phyloP scores from a whole-genome alignment of 2,329 filamentous ascomycete species.

The Lachnellula occidentalis region DNA sequence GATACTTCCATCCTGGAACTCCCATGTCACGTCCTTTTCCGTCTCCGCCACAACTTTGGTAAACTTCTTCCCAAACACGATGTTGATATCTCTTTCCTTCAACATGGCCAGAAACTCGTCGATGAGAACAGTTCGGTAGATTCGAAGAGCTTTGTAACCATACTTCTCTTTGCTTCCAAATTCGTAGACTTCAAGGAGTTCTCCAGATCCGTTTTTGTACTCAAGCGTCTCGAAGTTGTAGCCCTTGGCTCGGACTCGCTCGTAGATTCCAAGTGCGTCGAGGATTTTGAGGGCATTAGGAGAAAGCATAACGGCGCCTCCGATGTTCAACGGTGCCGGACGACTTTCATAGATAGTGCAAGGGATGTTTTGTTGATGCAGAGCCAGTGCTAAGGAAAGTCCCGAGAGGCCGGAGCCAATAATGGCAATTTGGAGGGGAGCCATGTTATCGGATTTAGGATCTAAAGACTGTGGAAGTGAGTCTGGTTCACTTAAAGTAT shows the following conservation, averaged over 20 bases:
- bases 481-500: neutral
- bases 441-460: conserved; percentile 4
- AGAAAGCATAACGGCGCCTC: conserved; percentile 53
- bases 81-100: conserved; percentile 34
- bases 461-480: neutral
- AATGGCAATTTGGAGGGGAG: conserved; percentile 33
- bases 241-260: conserved; percentile 37
- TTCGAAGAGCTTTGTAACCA: conserved; percentile 47
- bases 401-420: conserved; percentile 46
- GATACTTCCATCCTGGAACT: conserved; percentile 42
- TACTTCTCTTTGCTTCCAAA: conserved; percentile 44
- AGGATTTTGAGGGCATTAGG: conserved; percentile 53
- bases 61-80: conserved; percentile 46
- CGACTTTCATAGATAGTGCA: conserved; percentile 48
- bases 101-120: conserved; percentile 41
- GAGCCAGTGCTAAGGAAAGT: conserved; percentile 48
- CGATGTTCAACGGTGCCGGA: conserved; percentile 39
- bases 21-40: conserved; percentile 38
- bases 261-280: conserved; percentile 44
- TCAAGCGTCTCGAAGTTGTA: conserved; percentile 47
- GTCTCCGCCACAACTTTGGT: conserved; percentile 37
- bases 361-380: conserved; percentile 46
- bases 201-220: conserved; percentile 36
- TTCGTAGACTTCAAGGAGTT: conserved; percentile 38
- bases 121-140: conserved; percentile 49